Conservation (phyloP, 345 rosid genomes). For the Pistacia vera region DNA sequence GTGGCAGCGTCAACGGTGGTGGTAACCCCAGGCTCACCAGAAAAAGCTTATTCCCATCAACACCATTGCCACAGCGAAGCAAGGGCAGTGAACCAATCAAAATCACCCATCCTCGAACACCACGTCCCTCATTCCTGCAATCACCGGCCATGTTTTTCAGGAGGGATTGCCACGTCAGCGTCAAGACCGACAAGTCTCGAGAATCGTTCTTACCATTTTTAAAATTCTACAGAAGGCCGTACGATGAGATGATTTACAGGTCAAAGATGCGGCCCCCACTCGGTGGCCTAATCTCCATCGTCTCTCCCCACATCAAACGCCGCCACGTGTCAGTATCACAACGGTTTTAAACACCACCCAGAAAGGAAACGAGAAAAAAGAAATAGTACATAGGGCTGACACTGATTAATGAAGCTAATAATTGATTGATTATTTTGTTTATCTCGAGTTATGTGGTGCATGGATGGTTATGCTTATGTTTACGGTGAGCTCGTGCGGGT, state of each 20-base stretch:
- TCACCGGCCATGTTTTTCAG: conserved; percentile 87
- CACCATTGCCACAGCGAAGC: conserved; percentile 77
- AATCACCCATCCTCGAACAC: conserved; percentile 44
- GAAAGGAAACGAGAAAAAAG: not conserved
- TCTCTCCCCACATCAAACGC: conserved; percentile 63
- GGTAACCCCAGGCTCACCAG: conserved; percentile 22
- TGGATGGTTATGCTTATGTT: not conserved
- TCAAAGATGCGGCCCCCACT: conserved; percentile 88
- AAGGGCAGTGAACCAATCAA: conserved; percentile 22
- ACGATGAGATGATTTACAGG: conserved; percentile 90
- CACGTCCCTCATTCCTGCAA: conserved; percentile 85
- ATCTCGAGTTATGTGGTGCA: conserved; percentile 11
- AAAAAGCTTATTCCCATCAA: conserved; percentile 68
- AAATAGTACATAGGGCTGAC: conserved; percentile 27
- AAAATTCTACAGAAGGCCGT: conserved; percentile 77
- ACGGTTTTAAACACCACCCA: conserved; percentile 50
- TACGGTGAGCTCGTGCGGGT: conserved; percentile 17
- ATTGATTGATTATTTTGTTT: conserved; percentile 33
- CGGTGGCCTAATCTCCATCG: conserved; percentile 88
- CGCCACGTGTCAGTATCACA: conserved; percentile 91
- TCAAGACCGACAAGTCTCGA: conserved; percentile 58
- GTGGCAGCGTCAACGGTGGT: conserved; percentile 35
- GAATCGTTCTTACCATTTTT: conserved; percentile 76
- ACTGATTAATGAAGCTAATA: conserved; percentile 25
- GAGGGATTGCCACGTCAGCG: conserved; percentile 59